A percentile compares a stretch with the other conserved stretches of the same genome.
phyloP scores from a whole-genome alignment of 2,329 filamentous ascomycete species.

The Hymenoscyphus albidus region DNA sequence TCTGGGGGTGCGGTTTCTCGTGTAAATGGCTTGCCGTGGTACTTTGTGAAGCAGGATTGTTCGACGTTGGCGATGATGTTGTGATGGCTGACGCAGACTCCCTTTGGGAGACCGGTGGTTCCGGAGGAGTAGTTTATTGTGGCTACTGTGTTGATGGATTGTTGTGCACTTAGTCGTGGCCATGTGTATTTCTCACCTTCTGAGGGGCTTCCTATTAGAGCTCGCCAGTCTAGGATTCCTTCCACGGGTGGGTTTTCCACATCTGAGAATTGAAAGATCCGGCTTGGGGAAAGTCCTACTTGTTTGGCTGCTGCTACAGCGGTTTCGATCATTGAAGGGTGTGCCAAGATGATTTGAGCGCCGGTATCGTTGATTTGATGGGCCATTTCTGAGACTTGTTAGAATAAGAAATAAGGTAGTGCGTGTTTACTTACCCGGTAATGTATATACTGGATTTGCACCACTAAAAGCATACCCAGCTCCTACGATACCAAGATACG shows the following conservation, averaged over 20 bases:
- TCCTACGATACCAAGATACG: constrained; percentile 51
- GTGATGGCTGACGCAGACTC: constrained; percentile 55
- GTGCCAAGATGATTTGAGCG: constrained; percentile 47
- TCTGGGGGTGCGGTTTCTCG: constrained; percentile 41
- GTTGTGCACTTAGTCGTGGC: constrained; percentile 3
- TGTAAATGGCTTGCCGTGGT: constrained; percentile 37
- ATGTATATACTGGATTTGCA: constrained; percentile 50
- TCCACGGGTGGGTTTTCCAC: constrained; percentile 30
- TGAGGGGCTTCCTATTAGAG: constrained; percentile 49
- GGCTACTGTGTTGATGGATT: constrained; percentile 12
- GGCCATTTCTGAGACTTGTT: constrained; percentile 40
- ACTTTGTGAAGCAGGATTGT: constrained; percentile 46
- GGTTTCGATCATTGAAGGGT: constrained; percentile 43
- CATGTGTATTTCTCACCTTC: constrained; percentile 51
- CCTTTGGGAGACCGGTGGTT: constrained; percentile 81
- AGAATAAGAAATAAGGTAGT: not conserved
- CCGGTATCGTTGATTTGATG: constrained; percentile 50
- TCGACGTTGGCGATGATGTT: constrained; percentile 35
- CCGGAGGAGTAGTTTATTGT: constrained; percentile 78
- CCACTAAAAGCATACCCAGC: constrained; percentile 52
- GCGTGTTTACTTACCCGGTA: constrained; percentile 38
- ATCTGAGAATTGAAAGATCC: constrained; percentile 49
- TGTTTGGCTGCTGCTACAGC: constrained; percentile 43
- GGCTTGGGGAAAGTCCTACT: constrained; percentile 38
- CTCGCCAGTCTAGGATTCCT: constrained; percentile 58